A percentile compares a stretch with the other conserved stretches of the same genome.
Conservation (phyloP, 2,329 filamentous ascomycete genomes). For the Aureobasidium sp. region DNA sequence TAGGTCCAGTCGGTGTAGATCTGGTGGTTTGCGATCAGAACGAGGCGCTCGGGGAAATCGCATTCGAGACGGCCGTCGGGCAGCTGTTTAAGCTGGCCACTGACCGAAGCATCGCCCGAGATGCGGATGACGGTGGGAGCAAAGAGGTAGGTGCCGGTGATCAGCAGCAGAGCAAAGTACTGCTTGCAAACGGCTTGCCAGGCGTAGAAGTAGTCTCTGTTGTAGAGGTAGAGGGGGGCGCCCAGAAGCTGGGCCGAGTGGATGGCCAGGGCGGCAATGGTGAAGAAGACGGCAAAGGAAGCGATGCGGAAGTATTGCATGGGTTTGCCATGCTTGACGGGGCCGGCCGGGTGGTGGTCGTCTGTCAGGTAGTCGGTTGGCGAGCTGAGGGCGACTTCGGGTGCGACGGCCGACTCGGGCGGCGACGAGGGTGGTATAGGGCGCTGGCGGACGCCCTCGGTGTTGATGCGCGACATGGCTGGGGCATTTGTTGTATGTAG, state of each 20-base stretch:
- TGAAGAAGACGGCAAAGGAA: constrained; percentile 41
- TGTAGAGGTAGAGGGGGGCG: constrained; percentile 64
- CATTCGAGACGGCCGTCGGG: constrained; percentile 68
- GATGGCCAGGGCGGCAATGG: constrained; percentile 38
- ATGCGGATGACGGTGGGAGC: constrained; percentile 76
- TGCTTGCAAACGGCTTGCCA: constrained; percentile 85
- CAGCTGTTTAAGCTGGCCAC: constrained; percentile 63
- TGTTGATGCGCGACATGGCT: constrained; percentile 14
- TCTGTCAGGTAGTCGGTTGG: background rate
- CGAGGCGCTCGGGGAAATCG: constrained; percentile 70
- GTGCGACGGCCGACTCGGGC: background rate
- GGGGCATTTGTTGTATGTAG: background rate
- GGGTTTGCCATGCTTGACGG: constrained; percentile 37
- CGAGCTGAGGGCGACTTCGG: constrained; percentile 15
- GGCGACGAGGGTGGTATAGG: background rate
- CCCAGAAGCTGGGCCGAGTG: constrained; percentile 66
- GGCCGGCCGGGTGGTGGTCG: constrained; percentile 27
- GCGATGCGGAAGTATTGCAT: constrained; percentile 39
- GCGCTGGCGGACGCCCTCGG: constrained; percentile 8
- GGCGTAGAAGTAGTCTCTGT: constrained; percentile 69
- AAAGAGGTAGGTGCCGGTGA: constrained; percentile 78
- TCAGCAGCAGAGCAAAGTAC: constrained; percentile 68
- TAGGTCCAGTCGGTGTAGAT: constrained; percentile 91
- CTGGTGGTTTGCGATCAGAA: constrained; percentile 83
- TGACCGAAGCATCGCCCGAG: constrained; percentile 74